Percentiles rank a stretch among this genome's conserved stretches.
These are phyloP conservation scores for Ascochyta lentis DNA, from an alignment of 2,329 filamentous ascomycete species.

Conservation along the genomic window DNA sequence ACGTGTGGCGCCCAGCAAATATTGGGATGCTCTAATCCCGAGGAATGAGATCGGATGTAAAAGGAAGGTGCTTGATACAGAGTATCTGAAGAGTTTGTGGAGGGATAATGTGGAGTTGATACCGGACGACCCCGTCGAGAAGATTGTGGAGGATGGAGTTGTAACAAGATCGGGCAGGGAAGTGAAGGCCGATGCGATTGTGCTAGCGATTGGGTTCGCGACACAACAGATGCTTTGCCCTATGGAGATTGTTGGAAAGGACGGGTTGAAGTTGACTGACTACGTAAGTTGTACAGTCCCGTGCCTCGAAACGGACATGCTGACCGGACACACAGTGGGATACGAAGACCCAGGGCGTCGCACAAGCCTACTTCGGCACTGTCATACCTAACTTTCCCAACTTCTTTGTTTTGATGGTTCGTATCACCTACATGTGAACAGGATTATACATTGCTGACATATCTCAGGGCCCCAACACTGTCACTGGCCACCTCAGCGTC, in stretches of 20 bases:
- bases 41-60: conserved; percentile 58
- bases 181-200: conserved; percentile 54
- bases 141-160: conserved; percentile 50
- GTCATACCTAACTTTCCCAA: conserved; percentile 49
- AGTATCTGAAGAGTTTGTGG: conserved; percentile 55
- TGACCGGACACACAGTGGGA: conserved; percentile 46
- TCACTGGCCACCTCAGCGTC: conserved; percentile 59
- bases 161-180: conserved; percentile 48
- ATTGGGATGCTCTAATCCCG: conserved; percentile 54
- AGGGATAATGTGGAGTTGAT: conserved; percentile 53
- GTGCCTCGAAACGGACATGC: background rate
- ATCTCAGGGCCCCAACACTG: conserved; percentile 44
- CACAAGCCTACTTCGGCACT: conserved; percentile 58
- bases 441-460: background rate
- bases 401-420: conserved; percentile 31
- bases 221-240: conserved; percentile 57
- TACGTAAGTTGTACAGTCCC: conserved; percentile 35
- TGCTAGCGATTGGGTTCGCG: conserved; percentile 59
- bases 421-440: background rate
- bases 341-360: conserved; percentile 42
- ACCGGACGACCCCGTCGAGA: conserved; percentile 49
- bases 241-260: conserved; percentile 55
- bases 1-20: conserved; percentile 51
- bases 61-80: conserved; percentile 56
- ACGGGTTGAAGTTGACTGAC: conserved; percentile 50